Conservation (phyloP, 225 moss, liverwort and hornwort species). For the Asterella californica region DNA sequence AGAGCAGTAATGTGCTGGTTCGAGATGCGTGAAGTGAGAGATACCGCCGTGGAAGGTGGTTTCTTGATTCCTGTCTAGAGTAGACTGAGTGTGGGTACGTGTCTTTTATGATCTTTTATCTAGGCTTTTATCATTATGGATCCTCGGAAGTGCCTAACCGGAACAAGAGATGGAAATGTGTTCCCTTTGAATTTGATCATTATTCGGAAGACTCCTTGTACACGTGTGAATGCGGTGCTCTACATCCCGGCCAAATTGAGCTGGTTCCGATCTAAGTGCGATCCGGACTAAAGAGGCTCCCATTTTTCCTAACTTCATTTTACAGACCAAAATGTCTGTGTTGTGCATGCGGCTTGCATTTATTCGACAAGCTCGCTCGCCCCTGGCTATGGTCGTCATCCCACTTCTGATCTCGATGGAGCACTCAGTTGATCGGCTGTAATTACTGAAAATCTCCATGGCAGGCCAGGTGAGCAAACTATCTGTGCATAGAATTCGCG, state of each 20-base stretch:
- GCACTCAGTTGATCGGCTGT: background rate
- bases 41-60: no score
- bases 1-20: no score
- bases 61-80: no score
- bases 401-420: constrained; percentile 17
- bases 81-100: no score
- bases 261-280: background rate
- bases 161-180: no score
- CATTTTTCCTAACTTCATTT: background rate
- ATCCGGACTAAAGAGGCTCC: constrained; percentile 2
- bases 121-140: no score
- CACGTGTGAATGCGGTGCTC: background rate
- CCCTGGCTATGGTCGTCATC: constrained; percentile 5
- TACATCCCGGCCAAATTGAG: background rate
- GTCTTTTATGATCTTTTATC: no score
- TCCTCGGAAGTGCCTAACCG: no score
- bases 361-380: background rate
- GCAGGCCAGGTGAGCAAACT: background rate
- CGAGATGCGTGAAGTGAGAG: no score
- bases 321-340: background rate
- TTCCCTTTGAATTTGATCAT: no score
- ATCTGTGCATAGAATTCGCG: background rate
- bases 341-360: background rate
- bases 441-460: background rate
- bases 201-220: no score